phyloP scores from a whole-genome alignment of 805 yeast genomes.

The Candida multigemmis region DNA sequence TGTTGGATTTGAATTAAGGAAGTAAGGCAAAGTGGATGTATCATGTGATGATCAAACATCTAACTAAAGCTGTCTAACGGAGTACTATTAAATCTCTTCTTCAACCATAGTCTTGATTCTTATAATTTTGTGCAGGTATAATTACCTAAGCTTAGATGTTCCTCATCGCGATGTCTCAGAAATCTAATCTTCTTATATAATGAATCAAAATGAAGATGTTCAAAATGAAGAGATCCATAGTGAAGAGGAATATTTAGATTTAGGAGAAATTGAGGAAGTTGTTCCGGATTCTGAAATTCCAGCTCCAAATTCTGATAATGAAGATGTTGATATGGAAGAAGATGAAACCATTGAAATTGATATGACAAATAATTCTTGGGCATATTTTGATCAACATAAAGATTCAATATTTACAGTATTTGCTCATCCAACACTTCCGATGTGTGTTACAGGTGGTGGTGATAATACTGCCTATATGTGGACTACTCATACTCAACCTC shows the following conservation, averaged over 20 bases:
- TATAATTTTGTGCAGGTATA: too few species aligned
- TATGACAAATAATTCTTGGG: slow-evolving; percentile 79
- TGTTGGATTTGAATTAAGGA: too few species aligned
- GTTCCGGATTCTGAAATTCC: slow-evolving; percentile 18
- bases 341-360: slow-evolving; percentile 69
- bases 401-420: slow-evolving; percentile 84
- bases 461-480: slow-evolving; percentile 84
- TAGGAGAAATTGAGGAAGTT: slow-evolving; percentile 27
- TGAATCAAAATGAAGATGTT: neutral
- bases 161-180: neutral
- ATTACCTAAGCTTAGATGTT: too few species aligned
- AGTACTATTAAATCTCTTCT: too few species aligned
- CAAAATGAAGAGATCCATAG: slow-evolving; percentile 1
- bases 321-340: slow-evolving; percentile 21
- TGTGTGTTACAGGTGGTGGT: slow-evolving; percentile 92
- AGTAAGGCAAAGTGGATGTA: too few species aligned
- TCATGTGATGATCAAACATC: too few species aligned
- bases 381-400: slow-evolving; percentile 82
- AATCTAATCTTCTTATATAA: too few species aligned
- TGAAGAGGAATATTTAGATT: slow-evolving; percentile 19
- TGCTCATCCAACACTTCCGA: slow-evolving; percentile 75
- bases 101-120: too few species aligned
- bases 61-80: too few species aligned
- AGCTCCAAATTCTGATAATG: slow-evolving; percentile 28
- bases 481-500: slow-evolving; percentile 86